Conservation (phyloP, 2,329 filamentous ascomycete genomes). For the Tolypocladium guangdongense region DNA sequence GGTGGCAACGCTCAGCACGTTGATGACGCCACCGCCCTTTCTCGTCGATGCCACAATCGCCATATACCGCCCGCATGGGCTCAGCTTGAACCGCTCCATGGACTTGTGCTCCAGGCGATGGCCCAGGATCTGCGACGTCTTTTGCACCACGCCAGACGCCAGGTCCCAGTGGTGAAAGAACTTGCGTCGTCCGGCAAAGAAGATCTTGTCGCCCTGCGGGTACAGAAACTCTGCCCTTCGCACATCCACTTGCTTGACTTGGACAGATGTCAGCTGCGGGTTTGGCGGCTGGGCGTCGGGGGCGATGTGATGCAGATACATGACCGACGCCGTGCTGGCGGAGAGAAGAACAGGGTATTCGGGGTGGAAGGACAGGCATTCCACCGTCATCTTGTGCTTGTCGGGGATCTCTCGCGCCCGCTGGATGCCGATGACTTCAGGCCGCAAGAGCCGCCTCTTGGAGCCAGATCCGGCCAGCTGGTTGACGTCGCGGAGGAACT, state of each 20-base stretch:
- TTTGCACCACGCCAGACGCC: slow-evolving; percentile 68
- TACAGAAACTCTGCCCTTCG: slow-evolving; percentile 72
- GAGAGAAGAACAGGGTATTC: slow-evolving; percentile 80
- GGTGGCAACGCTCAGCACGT: slow-evolving; percentile 67
- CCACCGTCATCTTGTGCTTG: slow-evolving; percentile 67
- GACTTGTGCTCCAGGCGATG: slow-evolving; percentile 72
- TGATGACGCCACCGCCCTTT: slow-evolving; percentile 82
- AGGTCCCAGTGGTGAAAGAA: slow-evolving; percentile 97
- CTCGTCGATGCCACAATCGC: slow-evolving; percentile 67
- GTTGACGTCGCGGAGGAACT: slow-evolving; percentile 64
- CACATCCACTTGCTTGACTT: slow-evolving; percentile 75
- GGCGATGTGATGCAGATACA: slow-evolving; percentile 83
- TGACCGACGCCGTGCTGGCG: slow-evolving; percentile 71
- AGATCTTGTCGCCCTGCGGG: slow-evolving; percentile 64
- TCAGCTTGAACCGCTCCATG: slow-evolving; percentile 86
- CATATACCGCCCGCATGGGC: slow-evolving; percentile 78
- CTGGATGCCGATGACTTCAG: slow-evolving; percentile 85
- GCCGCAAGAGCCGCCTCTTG: slow-evolving; percentile 63
- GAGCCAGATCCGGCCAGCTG: slow-evolving; percentile 46
- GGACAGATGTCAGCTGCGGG: slow-evolving; percentile 80
- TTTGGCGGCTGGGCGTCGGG: slow-evolving; percentile 69
- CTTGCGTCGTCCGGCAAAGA: slow-evolving; percentile 76
- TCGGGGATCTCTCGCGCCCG: slow-evolving; percentile 76
- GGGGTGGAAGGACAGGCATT: slow-evolving; percentile 82
- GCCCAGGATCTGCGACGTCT: slow-evolving; percentile 64